These are phyloP conservation scores for Tolypocladium ophioglossoides DNA, from an alignment of 2,329 filamentous ascomycete genomes.

Conservation along the genomic window DNA sequence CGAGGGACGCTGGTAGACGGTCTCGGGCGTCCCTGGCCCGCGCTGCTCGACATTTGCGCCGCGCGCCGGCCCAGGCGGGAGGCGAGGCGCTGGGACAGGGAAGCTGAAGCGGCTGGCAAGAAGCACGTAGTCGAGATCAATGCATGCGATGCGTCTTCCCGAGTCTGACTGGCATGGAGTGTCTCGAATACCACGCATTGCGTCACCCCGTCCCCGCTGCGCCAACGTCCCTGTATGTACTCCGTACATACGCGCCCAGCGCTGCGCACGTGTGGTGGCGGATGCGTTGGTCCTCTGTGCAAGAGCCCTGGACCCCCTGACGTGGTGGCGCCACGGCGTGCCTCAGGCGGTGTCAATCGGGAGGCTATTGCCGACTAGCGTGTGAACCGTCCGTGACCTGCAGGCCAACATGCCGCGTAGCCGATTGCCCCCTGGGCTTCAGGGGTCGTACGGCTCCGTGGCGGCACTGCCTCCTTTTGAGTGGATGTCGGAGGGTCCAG, in stretches of 20 bases:
- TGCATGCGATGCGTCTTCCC: no score
- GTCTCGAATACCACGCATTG: neutral
- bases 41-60: neutral
- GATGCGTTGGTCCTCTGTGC: no score
- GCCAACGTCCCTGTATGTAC: no score
- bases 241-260: neutral
- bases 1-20: constrained; percentile 5
- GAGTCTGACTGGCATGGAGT: neutral
- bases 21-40: neutral
- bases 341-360: no score
- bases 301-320: no score
- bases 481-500: no score
- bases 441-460: neutral
- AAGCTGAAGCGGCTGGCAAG: neutral
- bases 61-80: neutral
- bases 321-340: no score
- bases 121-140: neutral
- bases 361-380: neutral
- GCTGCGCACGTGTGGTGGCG: neutral
- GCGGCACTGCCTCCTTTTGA: neutral
- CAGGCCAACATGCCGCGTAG: neutral
- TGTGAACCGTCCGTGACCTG: no score
- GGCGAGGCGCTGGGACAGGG: no score
- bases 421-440: neutral
- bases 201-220: neutral